phyloP scores from a whole-genome alignment of 768 basidiomycete genomes.

The Pleurotus citrinopileatus region DNA sequence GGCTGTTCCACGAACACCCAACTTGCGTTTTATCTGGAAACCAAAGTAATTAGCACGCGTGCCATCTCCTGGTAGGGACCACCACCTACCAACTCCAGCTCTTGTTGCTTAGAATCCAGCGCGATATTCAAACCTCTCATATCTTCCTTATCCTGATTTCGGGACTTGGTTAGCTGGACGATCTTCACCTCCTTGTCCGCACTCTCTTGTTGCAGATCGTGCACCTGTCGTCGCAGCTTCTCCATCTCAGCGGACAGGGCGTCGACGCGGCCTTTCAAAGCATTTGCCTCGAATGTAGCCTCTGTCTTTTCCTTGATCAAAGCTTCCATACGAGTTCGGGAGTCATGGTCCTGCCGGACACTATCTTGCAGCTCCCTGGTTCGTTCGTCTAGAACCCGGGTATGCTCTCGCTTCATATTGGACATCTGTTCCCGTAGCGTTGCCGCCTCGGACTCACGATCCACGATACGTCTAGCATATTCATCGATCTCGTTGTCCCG shows the following conservation, averaged over 20 bases:
- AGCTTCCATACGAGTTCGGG: slow-evolving; percentile 44
- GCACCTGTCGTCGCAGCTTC: slow-evolving; percentile 57
- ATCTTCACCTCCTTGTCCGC: slow-evolving; percentile 84
- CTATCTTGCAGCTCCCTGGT: slow-evolving; percentile 42
- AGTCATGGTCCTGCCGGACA: slow-evolving; percentile 42
- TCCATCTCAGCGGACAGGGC: slow-evolving; percentile 59
- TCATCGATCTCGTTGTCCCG: slow-evolving; percentile 55
- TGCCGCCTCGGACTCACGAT: slow-evolving; percentile 52
- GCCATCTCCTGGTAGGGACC: not conserved
- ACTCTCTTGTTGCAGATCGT: slow-evolving; percentile 74
- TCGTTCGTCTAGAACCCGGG: slow-evolving; percentile 48
- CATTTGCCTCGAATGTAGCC: slow-evolving; percentile 46
- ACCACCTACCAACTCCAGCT: slow-evolving; percentile 76
- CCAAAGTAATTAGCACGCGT: slow-evolving; percentile 2
- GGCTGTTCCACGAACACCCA: slow-evolving; percentile 53
- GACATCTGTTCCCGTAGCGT: slow-evolving; percentile 52
- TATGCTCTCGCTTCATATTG: slow-evolving; percentile 52
- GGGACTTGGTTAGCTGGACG: slow-evolving; percentile 65
- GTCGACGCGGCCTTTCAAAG: slow-evolving; percentile 46
- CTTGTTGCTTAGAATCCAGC: slow-evolving; percentile 91
- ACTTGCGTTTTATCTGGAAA: slow-evolving; percentile 61
- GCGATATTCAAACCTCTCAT: slow-evolving; percentile 85
- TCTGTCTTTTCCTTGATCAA: slow-evolving; percentile 54
- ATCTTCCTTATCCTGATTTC: slow-evolving; percentile 71
- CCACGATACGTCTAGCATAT: slow-evolving; percentile 41